Evolutionary conservation across 2,329 filamentous ascomycete species (phyloP), one percentile per base, ranked within the genome.

Genomic region (Fusarium mundagurra): DNA sequence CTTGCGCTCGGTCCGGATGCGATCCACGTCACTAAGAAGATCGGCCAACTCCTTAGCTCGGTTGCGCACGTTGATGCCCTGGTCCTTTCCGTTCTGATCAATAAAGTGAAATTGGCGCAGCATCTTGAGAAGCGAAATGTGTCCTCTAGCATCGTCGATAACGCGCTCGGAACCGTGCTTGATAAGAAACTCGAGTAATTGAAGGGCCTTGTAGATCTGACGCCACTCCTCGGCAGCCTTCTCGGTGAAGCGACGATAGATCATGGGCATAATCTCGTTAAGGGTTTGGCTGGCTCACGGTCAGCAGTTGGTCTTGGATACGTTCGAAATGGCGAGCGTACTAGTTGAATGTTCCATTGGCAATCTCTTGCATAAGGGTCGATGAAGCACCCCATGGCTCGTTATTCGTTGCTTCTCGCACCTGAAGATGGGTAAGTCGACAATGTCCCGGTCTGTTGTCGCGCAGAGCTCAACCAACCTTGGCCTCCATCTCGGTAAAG

Each of bases 221-320:
- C 96, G 91, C 96, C 96, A 99, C 85, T 99, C 96, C 82, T 99
- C 96, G 64, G 96, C 96, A 13, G 95, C 90, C 87, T 99, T 99
- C 83, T 99, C 96, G 70, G 96, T 99, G 84, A 99, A 99, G 75
- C 96, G 94, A 81, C 97, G 96, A 87, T 99, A 99, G 81, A 99
- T 98, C 94, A 99, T 96, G 76, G 96, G 96, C 96, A 99, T 99
- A 82, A 99, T 98, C 84, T 99, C 96, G 84, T 98, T 98, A 65
- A 99, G 91, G 60, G 95, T 91, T 91, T 98, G 95, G 83, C 96
- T 98, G 81, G 65, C 47, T 24, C 51, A 59, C 45, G 22, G 78
- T 80, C 61, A 80, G 67, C 54, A 62, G 55, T 45, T 61, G 54
- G 27, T 48, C 14, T 69, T 45, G 36, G 16, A n/a, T n/a, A 29